These are phyloP conservation scores for Colletotrichum karsti DNA, from an alignment of 2,329 filamentous ascomycete genomes.

Conservation along the genomic window DNA sequence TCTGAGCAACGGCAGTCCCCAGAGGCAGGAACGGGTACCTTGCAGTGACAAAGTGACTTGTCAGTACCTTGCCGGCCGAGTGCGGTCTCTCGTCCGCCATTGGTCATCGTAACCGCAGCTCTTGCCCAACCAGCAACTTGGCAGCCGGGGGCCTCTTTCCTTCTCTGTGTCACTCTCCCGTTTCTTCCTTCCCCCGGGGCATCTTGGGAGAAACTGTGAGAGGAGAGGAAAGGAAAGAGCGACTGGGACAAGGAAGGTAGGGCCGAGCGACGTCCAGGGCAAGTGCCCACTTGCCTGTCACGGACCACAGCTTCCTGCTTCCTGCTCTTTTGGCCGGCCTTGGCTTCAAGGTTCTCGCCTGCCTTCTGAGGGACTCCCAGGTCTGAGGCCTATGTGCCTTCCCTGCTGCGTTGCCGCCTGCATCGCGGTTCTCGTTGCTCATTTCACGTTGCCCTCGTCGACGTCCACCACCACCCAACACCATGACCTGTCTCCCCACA, in stretches of 20 bases:
- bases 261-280: conserved; percentile 21
- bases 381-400: background rate
- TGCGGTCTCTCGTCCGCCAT: background rate
- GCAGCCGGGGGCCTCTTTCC: background rate
- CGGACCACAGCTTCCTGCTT: conserved; percentile 7
- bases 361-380: background rate
- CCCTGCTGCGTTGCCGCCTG: conserved; percentile 1
- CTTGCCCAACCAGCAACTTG: background rate
- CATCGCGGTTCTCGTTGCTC: conserved; percentile 11
- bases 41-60: background rate
- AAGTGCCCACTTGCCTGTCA: background rate
- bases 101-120: background rate
- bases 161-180: conserved; percentile 7
- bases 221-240: background rate
- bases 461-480: background rate
- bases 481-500: conserved; percentile 14
- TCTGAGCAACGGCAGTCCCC: background rate
- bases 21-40: conserved; percentile 14
- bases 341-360: too few relatives aligned
- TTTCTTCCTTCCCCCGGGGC: background rate
- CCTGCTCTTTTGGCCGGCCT: background rate
- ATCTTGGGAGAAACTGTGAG: background rate
- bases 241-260: conserved; percentile 9
- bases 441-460: conserved; percentile 11
- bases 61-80: conserved; percentile 10